Evolutionary conservation across 441 rosid genomes (phyloP), one percentile per base, ranked within the genome.

Genomic region (Adansonia rubrostipa): DNA sequence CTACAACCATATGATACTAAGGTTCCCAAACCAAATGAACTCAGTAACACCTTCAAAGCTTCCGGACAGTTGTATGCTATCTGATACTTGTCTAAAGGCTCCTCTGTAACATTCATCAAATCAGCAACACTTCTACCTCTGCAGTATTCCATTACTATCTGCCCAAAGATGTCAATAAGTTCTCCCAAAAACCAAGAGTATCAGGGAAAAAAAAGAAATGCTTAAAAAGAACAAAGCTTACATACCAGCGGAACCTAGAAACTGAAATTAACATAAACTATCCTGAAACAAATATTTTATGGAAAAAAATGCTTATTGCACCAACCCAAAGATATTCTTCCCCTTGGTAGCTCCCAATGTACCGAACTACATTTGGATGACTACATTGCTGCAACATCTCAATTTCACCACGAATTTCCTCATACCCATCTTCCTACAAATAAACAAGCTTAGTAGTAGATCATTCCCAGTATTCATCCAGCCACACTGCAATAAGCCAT

Each of bases 111-210:
- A 82, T 93, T 88, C 94, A 96, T 96, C 76, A 96, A 86, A 87
- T 93, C 98, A 84, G 97, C 92, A 66, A 96, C 95, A 77, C 99
- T 96, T 83, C 99, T 98, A 87, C 98, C 98, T 61, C 99, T 98
- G 78, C 99, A 96, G 68, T 96, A 96, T 89, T 96, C 98, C 98
- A 96, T 94, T 82, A 96, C 98, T 87, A 94, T 96, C 99, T 96
- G 98, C 88, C 90, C 84, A 73, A 79, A 81, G 62, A 86, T 72
- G 68, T 10, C 84, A 85, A 85, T 6, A 24, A 81, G 78, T 77
- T 76, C 80, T 73, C 17, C 82, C 50, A 74, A 75, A 42, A 51
- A 50, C 44, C 11, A 15, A 63, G 33, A 60, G 28, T 20, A 75
- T 19, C 56, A 56, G 44, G 73, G 67, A 78, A 77, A 47, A 53